Evolutionary conservation across 805 yeast genomes (phyloP), one percentile per base, ranked within the genome.

Genomic region (Jamesozyma lodderae): DNA sequence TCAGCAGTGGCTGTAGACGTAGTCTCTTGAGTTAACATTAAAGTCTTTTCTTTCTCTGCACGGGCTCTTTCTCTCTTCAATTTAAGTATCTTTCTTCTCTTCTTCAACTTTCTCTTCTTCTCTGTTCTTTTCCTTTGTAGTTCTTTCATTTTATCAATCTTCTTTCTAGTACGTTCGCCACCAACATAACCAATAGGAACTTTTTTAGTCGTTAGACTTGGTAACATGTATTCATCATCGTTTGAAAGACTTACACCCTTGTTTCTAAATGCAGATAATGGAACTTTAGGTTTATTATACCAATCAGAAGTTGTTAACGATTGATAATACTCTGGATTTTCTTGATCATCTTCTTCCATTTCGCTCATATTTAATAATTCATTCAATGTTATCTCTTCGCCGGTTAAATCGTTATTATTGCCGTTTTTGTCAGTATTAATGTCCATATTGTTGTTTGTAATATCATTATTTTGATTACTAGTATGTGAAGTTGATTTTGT

Each of bases 231-330:
- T 38, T 57, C 59, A 35, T 55, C 59, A 11, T 53, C 62, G 14
- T 57, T 63, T 31, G 54, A 47, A 25, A 55, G 46, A 21, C 59
- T 53, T 9, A 74, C 60, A 10, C 82, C 81, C 52, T 86, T 81
- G 62, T 86, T 88, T 53, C 97, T 68, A 59, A 90, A 90, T 1
- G 96, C 96, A 2, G 94, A 83, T 29, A 88, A 62, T 3, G 96
- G 96, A 7, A 86, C 78, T 39, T 69, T 69, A 55, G 71, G 73
- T 53, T 61, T 60, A 19, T 49, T 51, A 24, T 57, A 57, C 57
- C 60, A 64, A 41, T 57, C 69, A 36, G 63, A 47, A 33, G 57
- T 44, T 51, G 63, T 56, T 36, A 60, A 37, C 44, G 64, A 52
- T 11, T 52, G 51, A 33, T 59, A 53, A 53, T 67, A 63, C 20